Base-by-base conservation (phyloP, 768 basidiomycete genomes). In the Mycena latifolia region DNA sequence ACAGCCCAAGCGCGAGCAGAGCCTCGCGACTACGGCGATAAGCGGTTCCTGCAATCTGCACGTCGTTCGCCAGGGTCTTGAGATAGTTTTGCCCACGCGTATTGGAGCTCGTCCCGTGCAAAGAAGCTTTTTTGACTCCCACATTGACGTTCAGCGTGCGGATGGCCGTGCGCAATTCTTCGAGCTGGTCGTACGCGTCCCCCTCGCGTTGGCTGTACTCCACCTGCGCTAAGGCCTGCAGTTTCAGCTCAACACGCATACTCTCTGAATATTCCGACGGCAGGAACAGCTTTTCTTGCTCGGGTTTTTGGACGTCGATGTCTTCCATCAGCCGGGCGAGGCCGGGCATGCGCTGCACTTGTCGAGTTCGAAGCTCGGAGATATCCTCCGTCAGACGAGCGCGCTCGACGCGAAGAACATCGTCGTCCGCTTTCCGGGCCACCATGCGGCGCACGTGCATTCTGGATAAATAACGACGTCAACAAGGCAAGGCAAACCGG, bases 31-130 rank as follows among this genome's bases (percentile, higher is more conserved):
- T 12, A 6, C 24, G 27, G 7, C 45, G 39, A 27, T 55, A 55
- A 20, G 24, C 11, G 18, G 1, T 29, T 6, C 25, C 39, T 6
- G 55, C 41, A 4, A 56, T 43, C 18, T 56, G 27, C 10, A 56
- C 29, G 17, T 56, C 41, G 29, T 55, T 55, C 5, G 3, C 27
- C 54, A 60, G 33, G 0, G 58, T 48, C 12, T 50, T 60, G 22
- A 60, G 47, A n/a, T 37, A 60, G 8, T 89, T 63, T 91, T 78
- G 8, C 91, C 78, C 14, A n/a, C 50, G 39, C 5, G 60, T 61
- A 2, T 25, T 61, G 3, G 51, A 20, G 14, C 52, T 24, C 5
- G 27, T 52, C 9, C 60, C 60, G 12, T 61, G 51, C 1, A 61
- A 33, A 5, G 31, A 5, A 33, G 5, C 31, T 11, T 33, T 33